A percentile compares a stretch with the other conserved stretches of the same genome.
Evolutionary conservation across 805 yeast genomes (phyloP).

Genomic region (Lachancea cidri): DNA sequence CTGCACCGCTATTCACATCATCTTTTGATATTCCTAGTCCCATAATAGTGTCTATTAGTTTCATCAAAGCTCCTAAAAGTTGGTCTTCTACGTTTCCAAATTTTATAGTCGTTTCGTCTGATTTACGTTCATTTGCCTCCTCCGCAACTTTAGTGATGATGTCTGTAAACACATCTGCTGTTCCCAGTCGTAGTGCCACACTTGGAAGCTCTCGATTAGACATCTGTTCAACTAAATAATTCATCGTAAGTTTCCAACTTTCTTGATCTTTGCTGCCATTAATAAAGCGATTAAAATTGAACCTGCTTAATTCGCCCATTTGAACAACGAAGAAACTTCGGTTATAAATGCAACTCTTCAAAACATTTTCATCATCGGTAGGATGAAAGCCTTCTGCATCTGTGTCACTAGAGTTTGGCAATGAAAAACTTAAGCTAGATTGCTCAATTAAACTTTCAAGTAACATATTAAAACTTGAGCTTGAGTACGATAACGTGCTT

Average conservation of each 20-base stretch:
- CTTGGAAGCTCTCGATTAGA: conserved; percentile 37
- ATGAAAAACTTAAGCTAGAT: conserved; percentile 28
- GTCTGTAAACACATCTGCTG: conserved; percentile 48
- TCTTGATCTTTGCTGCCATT: conserved; percentile 27
- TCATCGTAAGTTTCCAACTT: conserved; percentile 46
- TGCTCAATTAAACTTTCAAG: conserved; percentile 43
- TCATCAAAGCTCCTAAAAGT: conserved; percentile 36
- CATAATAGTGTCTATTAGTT: conserved; percentile 40
- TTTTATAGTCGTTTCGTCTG: not conserved
- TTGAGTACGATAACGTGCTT: conserved; percentile 52
- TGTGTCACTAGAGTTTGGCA: conserved; percentile 3
- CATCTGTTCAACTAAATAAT: conserved; percentile 43
- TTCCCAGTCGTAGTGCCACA: conserved; percentile 42
- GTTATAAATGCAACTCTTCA: conserved; percentile 46
- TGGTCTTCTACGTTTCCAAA: conserved; percentile 6
- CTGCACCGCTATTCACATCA: conserved; percentile 33
- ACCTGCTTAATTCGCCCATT: conserved; percentile 46
- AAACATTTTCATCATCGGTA: conserved; percentile 15
- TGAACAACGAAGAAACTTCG: conserved; percentile 49
- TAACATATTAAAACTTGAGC: conserved; percentile 45
- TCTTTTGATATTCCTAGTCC: conserved; percentile 23
- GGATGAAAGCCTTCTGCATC: conserved; percentile 19
- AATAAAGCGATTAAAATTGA: conserved; percentile 49
- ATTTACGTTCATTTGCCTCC: conserved; percentile 18
- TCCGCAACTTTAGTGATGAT: conserved; percentile 37